phyloP scores from a whole-genome alignment of 768 basidiomycete species.

The Serendipita sp. region DNA sequence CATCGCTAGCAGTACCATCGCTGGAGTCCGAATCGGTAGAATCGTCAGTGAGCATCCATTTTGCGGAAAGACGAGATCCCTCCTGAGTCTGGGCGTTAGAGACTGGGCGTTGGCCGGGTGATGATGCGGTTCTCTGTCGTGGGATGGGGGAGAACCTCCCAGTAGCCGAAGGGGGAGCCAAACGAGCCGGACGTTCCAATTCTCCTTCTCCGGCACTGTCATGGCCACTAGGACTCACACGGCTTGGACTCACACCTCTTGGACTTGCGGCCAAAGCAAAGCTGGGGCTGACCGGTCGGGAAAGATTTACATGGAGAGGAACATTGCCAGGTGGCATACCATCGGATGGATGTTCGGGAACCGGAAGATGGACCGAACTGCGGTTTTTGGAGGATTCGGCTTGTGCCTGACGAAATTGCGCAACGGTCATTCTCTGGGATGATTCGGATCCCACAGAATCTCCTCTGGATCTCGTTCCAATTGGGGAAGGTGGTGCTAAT shows the following conservation, averaged over 20 bases:
- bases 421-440: constrained; percentile 62
- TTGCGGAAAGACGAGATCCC: not conserved
- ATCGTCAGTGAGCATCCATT: not conserved
- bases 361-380: constrained; percentile 1
- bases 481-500: constrained; percentile 18
- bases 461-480: constrained; percentile 35
- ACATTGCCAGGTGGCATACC: constrained; percentile 5
- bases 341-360: constrained; percentile 4
- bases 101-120: not conserved
- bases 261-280: not conserved
- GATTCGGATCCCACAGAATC: constrained; percentile 45
- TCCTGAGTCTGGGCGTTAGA: not conserved
- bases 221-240: not conserved
- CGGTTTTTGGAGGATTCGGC: constrained; percentile 20
- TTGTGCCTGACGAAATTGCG: constrained; percentile 66
- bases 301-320: not conserved
- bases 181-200: not conserved
- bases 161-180: not conserved
- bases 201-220: not conserved
- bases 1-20: not conserved
- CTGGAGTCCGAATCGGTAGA: not conserved
- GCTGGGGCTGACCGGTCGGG: not conserved
- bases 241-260: not conserved
- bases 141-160: constrained; percentile 1
- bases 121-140: not conserved